Conservation (phyloP, 1,284 basidiomycete genomes). For the Xerocomus amazonicus region DNA sequence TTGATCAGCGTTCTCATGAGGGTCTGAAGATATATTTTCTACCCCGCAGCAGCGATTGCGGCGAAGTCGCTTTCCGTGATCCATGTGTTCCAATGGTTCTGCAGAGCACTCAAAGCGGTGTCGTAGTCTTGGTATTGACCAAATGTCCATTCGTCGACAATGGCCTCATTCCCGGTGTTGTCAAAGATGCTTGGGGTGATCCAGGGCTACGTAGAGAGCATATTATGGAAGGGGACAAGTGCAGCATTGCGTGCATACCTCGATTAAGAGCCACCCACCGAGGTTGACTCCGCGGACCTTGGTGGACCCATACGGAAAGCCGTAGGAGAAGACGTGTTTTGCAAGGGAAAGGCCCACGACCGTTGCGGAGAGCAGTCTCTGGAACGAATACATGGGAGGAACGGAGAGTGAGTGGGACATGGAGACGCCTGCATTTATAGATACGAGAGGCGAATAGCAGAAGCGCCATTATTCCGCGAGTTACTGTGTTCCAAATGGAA, state of each 20-base stretch:
- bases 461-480: background rate
- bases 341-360: constrained; percentile 18
- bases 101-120: constrained; percentile 48
- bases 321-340: constrained; percentile 28
- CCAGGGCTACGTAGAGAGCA: constrained; percentile 57
- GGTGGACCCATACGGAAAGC: constrained; percentile 47
- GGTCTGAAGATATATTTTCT: constrained; percentile 14
- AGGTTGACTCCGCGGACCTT: constrained; percentile 57
- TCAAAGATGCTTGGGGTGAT: constrained; percentile 88
- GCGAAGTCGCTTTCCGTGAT: constrained; percentile 77
- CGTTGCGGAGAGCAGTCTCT: constrained; percentile 10
- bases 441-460: background rate
- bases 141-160: constrained; percentile 84
- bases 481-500: background rate
- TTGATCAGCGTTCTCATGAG: background rate
- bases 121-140: constrained; percentile 53
- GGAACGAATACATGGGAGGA: constrained; percentile 8
- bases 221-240: background rate
- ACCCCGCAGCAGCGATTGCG: constrained; percentile 74
- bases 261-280: constrained; percentile 75
- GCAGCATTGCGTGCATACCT: constrained; percentile 40
- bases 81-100: constrained; percentile 78
- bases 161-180: constrained; percentile 57
- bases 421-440: constrained; percentile 21
- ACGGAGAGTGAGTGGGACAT: background rate